phyloP scores from a whole-genome alignment of 768 basidiomycete species.

The Macrolepiota fuliginosa region DNA sequence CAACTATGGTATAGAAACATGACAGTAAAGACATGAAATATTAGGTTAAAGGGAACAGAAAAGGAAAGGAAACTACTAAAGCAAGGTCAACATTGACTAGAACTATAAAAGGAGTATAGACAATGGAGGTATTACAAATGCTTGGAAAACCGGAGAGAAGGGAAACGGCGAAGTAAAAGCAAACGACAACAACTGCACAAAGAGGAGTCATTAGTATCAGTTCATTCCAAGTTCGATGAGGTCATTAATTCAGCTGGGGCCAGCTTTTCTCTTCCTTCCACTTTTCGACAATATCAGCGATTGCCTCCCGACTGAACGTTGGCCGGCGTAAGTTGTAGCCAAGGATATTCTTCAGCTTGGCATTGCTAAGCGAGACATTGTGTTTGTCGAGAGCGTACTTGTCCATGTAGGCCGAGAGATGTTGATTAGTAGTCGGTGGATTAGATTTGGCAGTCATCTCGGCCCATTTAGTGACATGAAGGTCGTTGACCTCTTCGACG shows the following conservation, averaged over 20 bases:
- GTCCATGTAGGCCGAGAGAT: slow-evolving; percentile 79
- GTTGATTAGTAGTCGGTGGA: slow-evolving; percentile 70
- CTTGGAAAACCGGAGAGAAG: not conserved
- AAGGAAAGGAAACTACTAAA: not conserved
- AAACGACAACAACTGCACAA: not conserved
- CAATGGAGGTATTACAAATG: slow-evolving; percentile 1
- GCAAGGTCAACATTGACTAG: not conserved
- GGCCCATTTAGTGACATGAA: slow-evolving; percentile 80
- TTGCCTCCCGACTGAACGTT: slow-evolving; percentile 53
- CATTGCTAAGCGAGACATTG: slow-evolving; percentile 63
- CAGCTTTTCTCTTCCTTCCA: slow-evolving; percentile 73
- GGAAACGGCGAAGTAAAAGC: not conserved
- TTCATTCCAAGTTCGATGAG: not conserved
- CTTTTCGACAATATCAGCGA: slow-evolving; percentile 73
- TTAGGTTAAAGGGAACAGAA: not conserved
- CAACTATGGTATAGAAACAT: slow-evolving; percentile 11
- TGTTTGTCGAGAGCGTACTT: slow-evolving; percentile 69
- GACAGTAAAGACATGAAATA: not conserved
- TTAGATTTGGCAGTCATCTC: slow-evolving; percentile 72
- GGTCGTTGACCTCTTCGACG: slow-evolving; percentile 83
- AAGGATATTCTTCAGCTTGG: slow-evolving; percentile 70
- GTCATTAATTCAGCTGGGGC: slow-evolving; percentile 36
- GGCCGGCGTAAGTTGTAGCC: slow-evolving; percentile 69
- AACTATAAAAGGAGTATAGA: not conserved
- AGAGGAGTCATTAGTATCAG: slow-evolving; percentile 11